Evolutionary conservation across 805 yeast species (phyloP), one percentile per base, ranked within the genome.

Genomic region (Limtongozyma cylindracea): DNA sequence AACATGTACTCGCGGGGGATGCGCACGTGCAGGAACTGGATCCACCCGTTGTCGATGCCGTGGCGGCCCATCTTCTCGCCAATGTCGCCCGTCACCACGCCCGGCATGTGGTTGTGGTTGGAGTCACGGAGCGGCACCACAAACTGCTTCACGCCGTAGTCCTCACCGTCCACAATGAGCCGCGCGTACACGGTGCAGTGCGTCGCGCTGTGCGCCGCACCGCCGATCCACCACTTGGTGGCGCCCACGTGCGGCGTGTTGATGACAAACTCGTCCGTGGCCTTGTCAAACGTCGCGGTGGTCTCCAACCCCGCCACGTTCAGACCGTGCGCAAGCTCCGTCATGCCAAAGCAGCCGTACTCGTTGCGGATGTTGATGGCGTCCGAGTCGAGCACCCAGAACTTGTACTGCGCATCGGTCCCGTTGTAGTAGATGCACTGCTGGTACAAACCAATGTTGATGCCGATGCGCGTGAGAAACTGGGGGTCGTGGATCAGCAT

Each of bases 161-260:
- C 95, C 43, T 72, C 62, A 16, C 74, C 84, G 20, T 69, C 53
- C 15, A 77, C 78, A 23, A 74, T 61, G 29, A 82, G 54, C 28
- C 95, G 57, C 4, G 94, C 94, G 42, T 68, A 82, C 13, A 65
- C 72, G n/a, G 69, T 64, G 12, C 77, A 54, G 47, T 82, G 94
- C 14, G 82, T 77, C 5, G 94, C 77, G 11, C 91, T 69, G 44
- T 77, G 91, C 8, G 94, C 94, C 19, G 94, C 94, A 34, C 95
- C 95, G 21, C 95, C 95, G 36, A 82, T 82, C 95, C 95, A 82
- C 94, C 95, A 82, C 43, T 82, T 82, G 13, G 94, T 80, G 20
- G 95, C 94, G 17, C 91, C 82, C 24, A 74, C 43, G 38, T 80
- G 74, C 1, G 95, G 95, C 8, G 95, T 82, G 39, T 76, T 61